Evolutionary conservation across 176 grass and related monocot species (phyloP).

Genomic region (Juncus inflexus): DNA sequence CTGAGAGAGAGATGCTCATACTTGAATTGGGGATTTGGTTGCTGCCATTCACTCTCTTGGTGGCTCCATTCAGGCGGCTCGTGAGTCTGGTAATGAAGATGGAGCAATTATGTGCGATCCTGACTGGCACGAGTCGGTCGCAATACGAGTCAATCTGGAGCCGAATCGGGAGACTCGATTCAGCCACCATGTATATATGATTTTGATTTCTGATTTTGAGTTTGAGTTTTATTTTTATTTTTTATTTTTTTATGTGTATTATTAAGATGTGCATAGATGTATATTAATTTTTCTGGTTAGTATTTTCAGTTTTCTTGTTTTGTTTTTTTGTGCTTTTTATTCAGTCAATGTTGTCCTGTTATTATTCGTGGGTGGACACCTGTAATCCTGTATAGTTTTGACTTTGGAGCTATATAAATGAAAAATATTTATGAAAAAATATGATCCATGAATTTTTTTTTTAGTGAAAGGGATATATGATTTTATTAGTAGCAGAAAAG

Average conservation of each 20-base stretch:
- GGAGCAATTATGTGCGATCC: slow-evolving; percentile 42
- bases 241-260: neutral
- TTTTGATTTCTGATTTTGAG: slow-evolving; percentile 5
- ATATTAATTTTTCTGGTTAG: too few relatives aligned
- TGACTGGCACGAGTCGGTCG: slow-evolving; percentile 22
- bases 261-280: too few relatives aligned
- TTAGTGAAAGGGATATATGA: neutral
- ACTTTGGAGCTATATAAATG: neutral
- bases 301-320: too few relatives aligned
- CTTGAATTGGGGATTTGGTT: slow-evolving; percentile 65
- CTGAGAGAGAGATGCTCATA: slow-evolving; percentile 42
- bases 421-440: neutral
- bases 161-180: slow-evolving; percentile 53
- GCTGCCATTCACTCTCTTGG: slow-evolving; percentile 61
- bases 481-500: too few relatives aligned
- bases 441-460: neutral
- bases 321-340: neutral
- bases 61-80: slow-evolving; percentile 51
- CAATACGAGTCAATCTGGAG: slow-evolving; percentile 36
- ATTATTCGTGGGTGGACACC: neutral
- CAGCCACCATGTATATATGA: slow-evolving; percentile 48
- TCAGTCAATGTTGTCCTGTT: neutral
- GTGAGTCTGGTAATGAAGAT: slow-evolving; percentile 49
- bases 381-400: neutral
- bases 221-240: neutral